A percentile compares a stretch with the other conserved stretches of the same genome.
phyloP scores from a whole-genome alignment of 352 stramenopile genomes.

The Saprolegnia parasitica region DNA sequence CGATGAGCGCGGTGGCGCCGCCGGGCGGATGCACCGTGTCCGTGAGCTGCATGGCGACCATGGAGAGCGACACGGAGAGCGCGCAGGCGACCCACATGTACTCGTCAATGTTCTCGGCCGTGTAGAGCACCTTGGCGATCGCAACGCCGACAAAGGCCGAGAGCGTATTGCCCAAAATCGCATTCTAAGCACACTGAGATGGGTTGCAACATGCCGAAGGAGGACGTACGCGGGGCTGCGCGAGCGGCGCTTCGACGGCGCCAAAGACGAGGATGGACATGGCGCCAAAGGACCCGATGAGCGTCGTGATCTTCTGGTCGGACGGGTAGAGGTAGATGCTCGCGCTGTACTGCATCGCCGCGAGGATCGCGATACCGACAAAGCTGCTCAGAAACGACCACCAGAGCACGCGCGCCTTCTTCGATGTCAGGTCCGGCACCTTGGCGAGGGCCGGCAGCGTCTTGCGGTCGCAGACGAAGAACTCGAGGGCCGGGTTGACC shows the following conservation, averaged over 20 bases:
- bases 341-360: conserved; percentile 17
- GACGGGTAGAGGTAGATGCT: conserved; percentile 12
- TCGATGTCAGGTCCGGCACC: neutral
- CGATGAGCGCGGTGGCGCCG: conserved; percentile 37
- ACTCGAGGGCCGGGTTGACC: neutral
- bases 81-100: conserved; percentile 29
- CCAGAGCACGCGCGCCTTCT: neutral
- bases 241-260: conserved; percentile 31
- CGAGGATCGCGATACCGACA: conserved; percentile 23
- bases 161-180: conserved; percentile 34
- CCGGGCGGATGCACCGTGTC: conserved; percentile 38
- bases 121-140: conserved; percentile 27
- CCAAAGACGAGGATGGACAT: conserved; percentile 35
- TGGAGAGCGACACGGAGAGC: conserved; percentile 32
- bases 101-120: conserved; percentile 8
- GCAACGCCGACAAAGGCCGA: conserved; percentile 34
- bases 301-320: conserved; percentile 28
- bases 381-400: conserved; percentile 30
- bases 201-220: neutral
- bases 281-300: conserved; percentile 40
- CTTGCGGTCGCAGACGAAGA: conserved; percentile 10
- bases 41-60: conserved; percentile 35
- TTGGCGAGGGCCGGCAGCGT: neutral
- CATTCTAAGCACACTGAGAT: conserved; percentile 24
- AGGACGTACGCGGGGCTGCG: conserved; percentile 32